Base-by-base conservation (phyloP, 2,329 filamentous ascomycete species). In the Diaporthe sp. region DNA sequence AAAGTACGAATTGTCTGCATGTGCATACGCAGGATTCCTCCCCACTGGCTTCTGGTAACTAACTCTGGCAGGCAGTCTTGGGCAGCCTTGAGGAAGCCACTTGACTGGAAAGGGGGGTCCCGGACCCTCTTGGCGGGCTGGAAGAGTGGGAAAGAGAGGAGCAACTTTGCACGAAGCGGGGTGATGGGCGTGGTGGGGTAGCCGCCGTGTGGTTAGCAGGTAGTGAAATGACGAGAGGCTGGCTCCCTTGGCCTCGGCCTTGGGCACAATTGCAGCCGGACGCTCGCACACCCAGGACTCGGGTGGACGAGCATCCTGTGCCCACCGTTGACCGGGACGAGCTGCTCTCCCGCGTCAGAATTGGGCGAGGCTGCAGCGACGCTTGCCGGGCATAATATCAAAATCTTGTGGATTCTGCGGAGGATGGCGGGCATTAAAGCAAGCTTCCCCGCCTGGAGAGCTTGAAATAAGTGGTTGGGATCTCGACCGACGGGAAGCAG, bases 131-230 rank as follows among this genome's bases (percentile, higher is more conserved):
- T 71, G 44, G 55, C 63, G 63, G 63, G 63, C 63, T 53, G 50
- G 35, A 22, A 56, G 66, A 70, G 25, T 56, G 32, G 50, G 47
- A 61, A 51, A n/a, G 32, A 61, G 69, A 63, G 56, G 42, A 71
- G 69, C 69, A 71, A 71, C 69, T 71, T 71, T 71, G 69, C 69
- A 53, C 69, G 56, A 71, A 71, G 69, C 56, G 56, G 69, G 69
- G 66, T 70, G 66, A 44, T 42, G 66, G 35, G 37, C 35, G 39
- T 71, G 69, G 69, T 71, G 56, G 69, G 69, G 69, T 71, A 53
- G 56, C 56, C 56, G 56, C 56, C 44, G 63, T 53, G n/a, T 17
- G 39, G 32, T n/a, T 37, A 42, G 58, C 42, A 53, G 22, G 30
- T 35, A 42, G 55, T 27, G 22, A 35, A 50, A 35, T 25, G 44